A percentile compares a stretch with the other conserved stretches of the same genome.
Conservation (phyloP, 768 basidiomycete genomes). For the Trametes gibbosa region DNA sequence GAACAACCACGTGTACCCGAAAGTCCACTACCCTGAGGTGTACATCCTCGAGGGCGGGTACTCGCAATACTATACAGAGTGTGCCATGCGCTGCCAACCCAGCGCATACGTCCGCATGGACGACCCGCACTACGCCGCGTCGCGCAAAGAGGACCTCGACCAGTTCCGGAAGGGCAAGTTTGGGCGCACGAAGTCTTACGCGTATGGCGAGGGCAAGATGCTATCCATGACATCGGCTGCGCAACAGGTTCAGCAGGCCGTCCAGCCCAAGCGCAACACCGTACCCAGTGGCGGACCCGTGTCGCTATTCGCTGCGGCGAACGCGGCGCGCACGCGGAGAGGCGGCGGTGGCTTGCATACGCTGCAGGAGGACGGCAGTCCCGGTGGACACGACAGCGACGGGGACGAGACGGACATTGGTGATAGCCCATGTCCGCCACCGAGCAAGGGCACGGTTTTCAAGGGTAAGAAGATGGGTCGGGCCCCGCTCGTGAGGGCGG, state of each 20-base stretch:
- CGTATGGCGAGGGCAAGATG: slow-evolving; percentile 74
- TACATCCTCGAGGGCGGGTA: slow-evolving; percentile 98
- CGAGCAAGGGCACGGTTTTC: slow-evolving; percentile 52
- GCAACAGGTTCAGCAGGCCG: slow-evolving; percentile 33
- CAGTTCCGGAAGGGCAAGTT: slow-evolving; percentile 90
- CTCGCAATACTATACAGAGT: slow-evolving; percentile 77
- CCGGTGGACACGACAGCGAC: slow-evolving; percentile 54
- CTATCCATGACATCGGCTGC: slow-evolving; percentile 37
- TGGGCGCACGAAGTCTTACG: slow-evolving; percentile 86
- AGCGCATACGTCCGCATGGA: slow-evolving; percentile 91
- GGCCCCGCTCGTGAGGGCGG: slow-evolving; percentile 53
- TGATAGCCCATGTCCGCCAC: slow-evolving; percentile 86
- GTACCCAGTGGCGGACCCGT: slow-evolving; percentile 48
- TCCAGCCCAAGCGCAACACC: slow-evolving; percentile 60
- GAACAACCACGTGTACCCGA: slow-evolving; percentile 89
- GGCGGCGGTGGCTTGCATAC: slow-evolving; percentile 51
- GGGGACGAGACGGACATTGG: slow-evolving; percentile 78
- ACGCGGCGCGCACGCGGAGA: slow-evolving; percentile 63
- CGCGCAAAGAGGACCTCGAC: slow-evolving; percentile 83
- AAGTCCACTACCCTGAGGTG: slow-evolving; percentile 92
- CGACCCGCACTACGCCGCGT: slow-evolving; percentile 77
- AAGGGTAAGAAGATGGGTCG: slow-evolving; percentile 58
- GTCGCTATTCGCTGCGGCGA: slow-evolving; percentile 66
- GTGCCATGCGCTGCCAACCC: slow-evolving; percentile 72
- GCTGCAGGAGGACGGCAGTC: slow-evolving; percentile 64